Base-by-base conservation (phyloP, 768 basidiomycete genomes). In the Tubosaeta brunneosetosa region DNA sequence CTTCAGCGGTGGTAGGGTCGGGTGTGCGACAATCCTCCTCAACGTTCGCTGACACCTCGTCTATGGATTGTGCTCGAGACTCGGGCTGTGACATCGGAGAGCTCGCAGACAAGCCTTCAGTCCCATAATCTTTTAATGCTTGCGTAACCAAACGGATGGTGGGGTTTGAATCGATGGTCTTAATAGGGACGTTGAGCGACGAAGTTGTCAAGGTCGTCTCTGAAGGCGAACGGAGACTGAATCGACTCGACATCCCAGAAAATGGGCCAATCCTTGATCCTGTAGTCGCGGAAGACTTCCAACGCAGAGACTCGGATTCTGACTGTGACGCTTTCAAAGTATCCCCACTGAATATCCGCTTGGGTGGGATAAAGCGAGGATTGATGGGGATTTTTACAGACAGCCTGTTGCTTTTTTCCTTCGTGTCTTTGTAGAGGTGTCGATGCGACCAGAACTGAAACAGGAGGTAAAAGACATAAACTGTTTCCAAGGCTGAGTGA, bases 391-490 rank as follows among this genome's bases (percentile, higher is more conserved):
- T 56, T 62, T 68, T 64, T 49, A 71, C 63, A 16, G 74, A 66
- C 2, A 73, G 50, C 36, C 65, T 71, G 36, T 67, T 61, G 50
- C 77, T 80, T 55, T 74, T 76, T 57, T 75, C 74, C 61, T 77
- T 73, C 12, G 65, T 62, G 42, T 77, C 79, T 16, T 72, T 68
- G 64, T 81, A 84, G 32, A 83, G 66, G 56, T 80, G 70, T 51
- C 70, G 71, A 62, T 82, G 81, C 4, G 80, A 80, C 73, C 75
- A 80, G 12, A 83, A 72, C 61, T 80, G 81, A 61, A 82, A 81
- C 47, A 81, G 62, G 32, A 82, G 70, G 59, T 78, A 81, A 19
- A 70, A 67, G 22, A 66, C 54, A 59, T 84, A 84, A 55, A 80
- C 80, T 82, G 56, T 31, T 41, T 52, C 25, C n/a, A 31, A 25